A percentile compares a stretch with the other conserved stretches of the same genome.
phyloP scores from a whole-genome alignment of 441 rosid genomes.

The Capsella rubella region DNA sequence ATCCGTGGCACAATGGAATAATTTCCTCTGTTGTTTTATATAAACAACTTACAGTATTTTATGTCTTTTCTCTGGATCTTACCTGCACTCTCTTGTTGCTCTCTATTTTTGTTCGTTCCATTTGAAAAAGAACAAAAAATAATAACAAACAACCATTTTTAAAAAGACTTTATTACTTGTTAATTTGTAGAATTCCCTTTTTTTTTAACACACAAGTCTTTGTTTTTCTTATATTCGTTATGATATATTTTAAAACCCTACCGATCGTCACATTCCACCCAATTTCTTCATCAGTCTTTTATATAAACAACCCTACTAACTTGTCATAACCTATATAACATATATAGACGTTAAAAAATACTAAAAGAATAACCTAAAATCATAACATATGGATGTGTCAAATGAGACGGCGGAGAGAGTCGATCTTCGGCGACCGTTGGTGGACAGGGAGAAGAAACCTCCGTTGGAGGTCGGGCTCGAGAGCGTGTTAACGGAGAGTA shows the following conservation, averaged over 20 bases:
- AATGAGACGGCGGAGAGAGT: slow-evolving; percentile 1
- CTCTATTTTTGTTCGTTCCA: neutral
- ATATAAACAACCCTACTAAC: neutral
- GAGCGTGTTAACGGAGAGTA: slow-evolving; percentile 49
- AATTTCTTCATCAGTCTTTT: neutral
- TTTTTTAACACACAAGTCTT: neutral
- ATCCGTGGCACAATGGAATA: no score
- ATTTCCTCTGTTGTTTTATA: neutral
- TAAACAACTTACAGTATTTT: neutral
- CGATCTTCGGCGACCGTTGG: slow-evolving; percentile 24
- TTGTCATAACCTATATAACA: neutral
- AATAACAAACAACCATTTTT: neutral
- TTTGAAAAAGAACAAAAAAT: neutral
- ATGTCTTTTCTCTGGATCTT: neutral
- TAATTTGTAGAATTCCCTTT: neutral
- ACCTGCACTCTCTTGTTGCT: neutral
- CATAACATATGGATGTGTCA: slow-evolving; percentile 4
- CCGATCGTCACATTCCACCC: neutral
- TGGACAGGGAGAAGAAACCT: slow-evolving; percentile 12
- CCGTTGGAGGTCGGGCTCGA: slow-evolving; percentile 48
- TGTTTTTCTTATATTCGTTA: neutral
- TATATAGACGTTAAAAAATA: neutral
- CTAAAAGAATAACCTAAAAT: neutral
- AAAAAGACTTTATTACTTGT: neutral
- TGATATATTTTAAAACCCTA: neutral